Conservation (phyloP, 768 basidiomycete genomes). For the Mycena galopus region DNA sequence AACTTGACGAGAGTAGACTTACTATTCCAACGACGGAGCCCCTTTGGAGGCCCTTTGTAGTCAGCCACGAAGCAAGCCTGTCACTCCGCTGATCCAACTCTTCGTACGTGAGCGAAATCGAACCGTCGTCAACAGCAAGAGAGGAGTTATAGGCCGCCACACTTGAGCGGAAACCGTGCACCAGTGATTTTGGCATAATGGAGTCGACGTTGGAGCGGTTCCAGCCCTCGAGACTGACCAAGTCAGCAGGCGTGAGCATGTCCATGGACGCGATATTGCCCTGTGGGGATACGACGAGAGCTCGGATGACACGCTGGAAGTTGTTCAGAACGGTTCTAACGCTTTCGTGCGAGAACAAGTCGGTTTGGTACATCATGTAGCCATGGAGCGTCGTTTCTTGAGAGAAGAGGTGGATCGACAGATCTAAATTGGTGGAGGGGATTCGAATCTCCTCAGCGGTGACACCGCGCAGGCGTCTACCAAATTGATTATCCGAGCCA, state of each 20-base stretch:
- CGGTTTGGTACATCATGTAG: slow-evolving; percentile 10
- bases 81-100: slow-evolving; percentile 12
- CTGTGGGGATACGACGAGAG: slow-evolving; percentile 5
- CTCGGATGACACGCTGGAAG: slow-evolving; percentile 4
- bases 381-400: slow-evolving; percentile 9
- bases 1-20: slow-evolving; percentile 5
- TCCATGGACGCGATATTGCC: slow-evolving; percentile 7
- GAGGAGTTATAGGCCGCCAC: slow-evolving; percentile 4
- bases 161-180: slow-evolving; percentile 8
- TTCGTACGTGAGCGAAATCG: slow-evolving; percentile 11
- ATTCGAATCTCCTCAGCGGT: slow-evolving; percentile 8
- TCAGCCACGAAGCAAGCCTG: slow-evolving; percentile 7
- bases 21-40: slow-evolving; percentile 5
- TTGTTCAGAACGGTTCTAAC: neutral
- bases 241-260: slow-evolving; percentile 10
- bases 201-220: slow-evolving; percentile 2
- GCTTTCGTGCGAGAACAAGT: slow-evolving; percentile 9
- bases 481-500: slow-evolving; percentile 9
- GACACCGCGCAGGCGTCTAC: slow-evolving; percentile 4
- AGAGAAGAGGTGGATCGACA: slow-evolving; percentile 3
- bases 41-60: slow-evolving; percentile 1
- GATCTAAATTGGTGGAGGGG: slow-evolving; percentile 8
- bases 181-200: slow-evolving; percentile 4
- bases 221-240: slow-evolving; percentile 7
- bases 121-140: slow-evolving; percentile 4